Percentiles rank a stretch among this genome's conserved stretches.
Evolutionary conservation across 345 rosid genomes (phyloP).

Genomic region (Clarkia xantiana): DNA sequence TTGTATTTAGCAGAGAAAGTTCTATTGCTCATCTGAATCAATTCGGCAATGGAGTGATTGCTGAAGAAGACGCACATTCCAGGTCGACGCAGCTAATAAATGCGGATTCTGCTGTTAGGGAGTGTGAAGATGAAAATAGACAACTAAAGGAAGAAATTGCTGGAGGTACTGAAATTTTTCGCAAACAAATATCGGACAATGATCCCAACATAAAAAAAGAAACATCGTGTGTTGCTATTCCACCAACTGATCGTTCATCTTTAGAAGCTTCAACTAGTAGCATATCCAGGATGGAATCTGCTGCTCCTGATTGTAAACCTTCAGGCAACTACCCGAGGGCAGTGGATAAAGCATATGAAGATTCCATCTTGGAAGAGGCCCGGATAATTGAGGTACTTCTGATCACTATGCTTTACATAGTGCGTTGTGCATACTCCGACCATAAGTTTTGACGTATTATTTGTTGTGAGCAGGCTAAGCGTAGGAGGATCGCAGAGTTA

Average conservation of each 20-base stretch:
- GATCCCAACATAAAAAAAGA: slow-evolving; percentile 16
- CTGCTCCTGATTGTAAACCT: slow-evolving; percentile 27
- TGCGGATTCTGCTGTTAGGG: slow-evolving; percentile 21
- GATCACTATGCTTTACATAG: not conserved
- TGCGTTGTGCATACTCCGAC: not conserved
- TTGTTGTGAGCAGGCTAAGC: slow-evolving; percentile 58
- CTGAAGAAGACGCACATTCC: slow-evolving; percentile 16
- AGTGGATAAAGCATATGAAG: slow-evolving; percentile 31
- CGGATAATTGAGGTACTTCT: slow-evolving; percentile 56
- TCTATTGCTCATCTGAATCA: slow-evolving; percentile 14
- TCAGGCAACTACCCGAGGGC: slow-evolving; percentile 5
- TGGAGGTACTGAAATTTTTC: slow-evolving; percentile 16
- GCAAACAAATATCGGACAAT: slow-evolving; percentile 15
- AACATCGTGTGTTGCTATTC: slow-evolving; percentile 14
- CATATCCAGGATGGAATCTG: slow-evolving; percentile 14
- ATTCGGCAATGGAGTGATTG: slow-evolving; percentile 13
- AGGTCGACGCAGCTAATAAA: slow-evolving; percentile 27
- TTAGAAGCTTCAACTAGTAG: slow-evolving; percentile 32
- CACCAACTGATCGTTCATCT: slow-evolving; percentile 12
- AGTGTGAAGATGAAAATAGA: slow-evolving; percentile 25
- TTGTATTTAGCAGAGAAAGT: slow-evolving; percentile 16
- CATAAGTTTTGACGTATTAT: slow-evolving; percentile 12
- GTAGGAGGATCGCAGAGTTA: slow-evolving; percentile 72
- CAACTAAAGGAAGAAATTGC: slow-evolving; percentile 21
- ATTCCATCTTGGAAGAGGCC: slow-evolving; percentile 88